phyloP scores from a whole-genome alignment of 768 basidiomycete genomes.

The Paxillus involutus region DNA sequence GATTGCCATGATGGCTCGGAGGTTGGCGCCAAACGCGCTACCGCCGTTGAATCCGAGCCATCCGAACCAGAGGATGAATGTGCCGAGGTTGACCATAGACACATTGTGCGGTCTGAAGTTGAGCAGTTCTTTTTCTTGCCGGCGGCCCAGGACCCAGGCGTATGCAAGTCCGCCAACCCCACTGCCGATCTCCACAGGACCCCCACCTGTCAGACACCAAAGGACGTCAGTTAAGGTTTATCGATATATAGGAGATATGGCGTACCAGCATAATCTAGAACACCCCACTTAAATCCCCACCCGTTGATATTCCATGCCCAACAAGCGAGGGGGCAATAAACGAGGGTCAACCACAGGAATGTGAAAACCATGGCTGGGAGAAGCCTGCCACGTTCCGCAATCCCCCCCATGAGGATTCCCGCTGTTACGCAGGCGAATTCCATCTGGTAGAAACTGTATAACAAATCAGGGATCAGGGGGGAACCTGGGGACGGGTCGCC shows the following conservation, averaged over 20 bases:
- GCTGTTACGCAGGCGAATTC: constrained; percentile 84
- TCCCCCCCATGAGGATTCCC: constrained; percentile 72
- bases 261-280: constrained; percentile 83
- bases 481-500: constrained; percentile 75
- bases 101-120: constrained; percentile 91
- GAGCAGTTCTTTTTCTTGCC: constrained; percentile 66
- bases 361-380: constrained; percentile 79
- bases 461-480: constrained; percentile 74
- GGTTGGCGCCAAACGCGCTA: constrained; percentile 83
- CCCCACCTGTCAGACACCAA: constrained; percentile 55
- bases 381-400: constrained; percentile 85
- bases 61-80: constrained; percentile 85
- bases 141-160: constrained; percentile 82
- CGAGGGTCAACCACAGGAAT: constrained; percentile 84
- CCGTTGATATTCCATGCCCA: constrained; percentile 84
- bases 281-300: constrained; percentile 85
- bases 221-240: not conserved
- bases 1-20: constrained; percentile 80
- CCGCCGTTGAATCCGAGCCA: constrained; percentile 93
- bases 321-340: constrained; percentile 85
- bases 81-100: constrained; percentile 78
- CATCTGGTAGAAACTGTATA: constrained; percentile 88
- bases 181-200: constrained; percentile 85
- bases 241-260: constrained; percentile 1
- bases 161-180: constrained; percentile 85